Percentiles rank a stretch among this genome's conserved stretches.
Conservation (phyloP, 768 basidiomycete genomes). For the Russula earlei region DNA sequence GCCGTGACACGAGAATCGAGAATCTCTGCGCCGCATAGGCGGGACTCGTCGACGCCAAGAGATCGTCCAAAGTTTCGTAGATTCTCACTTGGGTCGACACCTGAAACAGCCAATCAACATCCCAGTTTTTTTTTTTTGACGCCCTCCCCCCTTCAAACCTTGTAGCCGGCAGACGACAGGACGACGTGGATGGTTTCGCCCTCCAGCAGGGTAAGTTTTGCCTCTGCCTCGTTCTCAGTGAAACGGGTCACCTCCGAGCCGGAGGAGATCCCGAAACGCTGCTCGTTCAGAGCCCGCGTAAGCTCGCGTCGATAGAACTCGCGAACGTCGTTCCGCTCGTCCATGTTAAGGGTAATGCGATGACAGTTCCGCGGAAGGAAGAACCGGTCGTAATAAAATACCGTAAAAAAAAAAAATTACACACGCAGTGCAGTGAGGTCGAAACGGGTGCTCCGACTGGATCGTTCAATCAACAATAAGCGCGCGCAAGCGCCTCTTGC, state of each 20-base stretch:
- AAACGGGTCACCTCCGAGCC: background rate
- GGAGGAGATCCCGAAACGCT: conserved; percentile 10
- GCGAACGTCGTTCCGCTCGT: background rate
- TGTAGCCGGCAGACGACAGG: conserved; percentile 12
- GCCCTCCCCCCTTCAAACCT: conserved; percentile 5
- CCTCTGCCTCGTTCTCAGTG: conserved; percentile 7
- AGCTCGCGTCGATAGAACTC: conserved; percentile 17
- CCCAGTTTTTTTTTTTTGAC: too few relatives aligned
- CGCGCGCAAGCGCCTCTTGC: too few relatives aligned
- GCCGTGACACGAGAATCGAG: conserved; percentile 1
- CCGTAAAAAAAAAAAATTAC: too few relatives aligned
- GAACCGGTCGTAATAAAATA: too few relatives aligned
- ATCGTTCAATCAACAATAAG: too few relatives aligned
- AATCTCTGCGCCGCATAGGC: conserved; percentile 2
- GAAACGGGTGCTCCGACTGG: too few relatives aligned
- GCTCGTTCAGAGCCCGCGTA: conserved; percentile 11
- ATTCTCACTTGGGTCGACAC: background rate
- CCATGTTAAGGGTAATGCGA: conserved; percentile 2
- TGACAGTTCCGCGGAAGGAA: background rate
- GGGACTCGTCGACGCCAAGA: conserved; percentile 12
- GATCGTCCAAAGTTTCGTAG: conserved; percentile 19
- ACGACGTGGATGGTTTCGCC: conserved; percentile 7
- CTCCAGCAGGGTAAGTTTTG: conserved; percentile 11
- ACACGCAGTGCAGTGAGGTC: too few relatives aligned
- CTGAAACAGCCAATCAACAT: conserved; percentile 4